A percentile compares a stretch with the other conserved stretches of the same genome.
phyloP scores from a whole-genome alignment of 139 green algal genomes.

The Coelastrella sp. region DNA sequence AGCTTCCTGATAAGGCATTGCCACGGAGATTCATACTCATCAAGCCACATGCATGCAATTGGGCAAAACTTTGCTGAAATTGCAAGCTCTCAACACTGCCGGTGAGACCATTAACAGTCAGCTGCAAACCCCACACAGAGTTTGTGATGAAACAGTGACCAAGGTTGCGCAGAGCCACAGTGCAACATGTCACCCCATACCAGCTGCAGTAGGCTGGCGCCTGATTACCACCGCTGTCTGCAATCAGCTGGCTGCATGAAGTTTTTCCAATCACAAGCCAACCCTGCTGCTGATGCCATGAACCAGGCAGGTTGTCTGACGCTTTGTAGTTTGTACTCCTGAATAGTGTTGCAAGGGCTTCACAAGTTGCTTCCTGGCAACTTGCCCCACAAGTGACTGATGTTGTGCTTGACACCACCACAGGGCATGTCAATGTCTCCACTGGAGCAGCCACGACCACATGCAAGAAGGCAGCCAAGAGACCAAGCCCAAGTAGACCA shows the following conservation, averaged over 20 bases:
- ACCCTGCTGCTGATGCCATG: not conserved
- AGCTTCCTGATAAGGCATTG: constrained; percentile 38
- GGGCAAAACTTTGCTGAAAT: not conserved
- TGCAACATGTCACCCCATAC: constrained; percentile 44
- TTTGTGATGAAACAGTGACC: not conserved
- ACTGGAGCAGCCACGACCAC: no score
- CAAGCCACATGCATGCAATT: constrained; percentile 43
- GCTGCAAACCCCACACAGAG: not conserved
- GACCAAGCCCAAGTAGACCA: no score
- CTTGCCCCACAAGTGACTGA: not conserved
- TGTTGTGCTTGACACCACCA: not conserved
- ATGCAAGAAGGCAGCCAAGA: no score
- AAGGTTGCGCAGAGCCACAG: not conserved
- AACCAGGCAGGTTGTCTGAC: not conserved
- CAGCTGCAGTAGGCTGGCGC: constrained; percentile 34
- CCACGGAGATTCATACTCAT: constrained; percentile 18
- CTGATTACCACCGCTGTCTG: not conserved
- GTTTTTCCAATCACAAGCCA: constrained; percentile 5
- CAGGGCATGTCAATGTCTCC: no score
- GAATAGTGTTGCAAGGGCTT: constrained; percentile 14
- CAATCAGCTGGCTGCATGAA: not conserved
- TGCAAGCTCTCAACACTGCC: not conserved
- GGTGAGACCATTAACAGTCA: constrained; percentile 34
- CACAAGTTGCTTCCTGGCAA: constrained; percentile 28
- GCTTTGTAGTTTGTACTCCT: constrained; percentile 14